phyloP scores from a whole-genome alignment of 2,329 filamentous ascomycete species.

The Colletotrichum paranaense region DNA sequence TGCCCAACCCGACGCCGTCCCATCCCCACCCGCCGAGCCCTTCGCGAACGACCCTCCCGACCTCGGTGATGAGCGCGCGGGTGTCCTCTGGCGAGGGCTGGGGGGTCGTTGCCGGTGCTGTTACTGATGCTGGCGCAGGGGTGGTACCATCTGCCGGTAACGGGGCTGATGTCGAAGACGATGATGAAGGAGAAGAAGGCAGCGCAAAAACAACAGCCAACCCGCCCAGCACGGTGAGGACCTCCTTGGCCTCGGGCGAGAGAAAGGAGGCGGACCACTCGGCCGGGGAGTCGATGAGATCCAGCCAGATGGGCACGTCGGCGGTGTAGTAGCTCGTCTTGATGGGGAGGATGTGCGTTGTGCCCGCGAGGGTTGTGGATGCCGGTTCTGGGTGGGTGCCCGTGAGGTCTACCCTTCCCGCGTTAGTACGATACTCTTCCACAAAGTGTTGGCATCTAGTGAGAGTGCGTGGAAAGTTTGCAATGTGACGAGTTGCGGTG shows the following conservation, averaged over 20 bases:
- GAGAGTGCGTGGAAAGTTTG: too few relatives aligned
- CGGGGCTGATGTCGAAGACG: not conserved
- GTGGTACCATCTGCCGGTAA: not conserved
- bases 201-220: conserved; percentile 66
- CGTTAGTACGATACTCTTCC: conserved; percentile 22
- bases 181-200: conserved; percentile 32
- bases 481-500: not conserved
- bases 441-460: too few relatives aligned
- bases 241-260: conserved; percentile 70
- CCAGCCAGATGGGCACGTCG: conserved; percentile 74
- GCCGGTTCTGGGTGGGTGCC: conserved; percentile 55
- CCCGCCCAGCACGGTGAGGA: conserved; percentile 70
- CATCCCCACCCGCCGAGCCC: conserved; percentile 71
- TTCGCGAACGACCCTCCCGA: conserved; percentile 66
- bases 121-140: not conserved
- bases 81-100: conserved; percentile 37
- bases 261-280: conserved; percentile 72
- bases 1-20: conserved; percentile 72
- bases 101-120: not conserved
- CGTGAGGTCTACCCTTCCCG: conserved; percentile 60
- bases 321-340: conserved; percentile 72
- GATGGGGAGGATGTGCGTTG: conserved; percentile 66
- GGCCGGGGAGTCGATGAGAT: conserved; percentile 62
- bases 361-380: conserved; percentile 64
- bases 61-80: conserved; percentile 59